Conservation (phyloP, 768 basidiomycete genomes). For the Cystobasidium ongulense region DNA sequence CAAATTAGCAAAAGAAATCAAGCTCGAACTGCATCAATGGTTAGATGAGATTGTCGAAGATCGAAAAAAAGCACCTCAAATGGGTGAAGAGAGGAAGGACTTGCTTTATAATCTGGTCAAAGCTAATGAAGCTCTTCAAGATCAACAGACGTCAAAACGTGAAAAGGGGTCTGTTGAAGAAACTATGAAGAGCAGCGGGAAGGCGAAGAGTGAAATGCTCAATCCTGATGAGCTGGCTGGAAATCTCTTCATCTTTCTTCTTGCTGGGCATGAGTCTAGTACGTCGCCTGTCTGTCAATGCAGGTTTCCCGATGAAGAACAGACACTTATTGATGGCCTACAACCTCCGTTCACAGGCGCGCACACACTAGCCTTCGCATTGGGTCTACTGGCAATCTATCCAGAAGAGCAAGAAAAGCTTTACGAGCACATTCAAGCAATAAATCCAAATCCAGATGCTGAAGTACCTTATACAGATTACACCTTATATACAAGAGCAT, state of each 20-base stretch:
- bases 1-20: slow-evolving; percentile 1
- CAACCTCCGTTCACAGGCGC: slow-evolving; percentile 44
- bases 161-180: not conserved
- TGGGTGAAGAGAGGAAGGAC: slow-evolving; percentile 32
- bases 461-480: slow-evolving; percentile 1
- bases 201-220: not conserved
- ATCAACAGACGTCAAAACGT: not conserved
- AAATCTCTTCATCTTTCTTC: slow-evolving; percentile 50
- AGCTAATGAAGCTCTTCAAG: not conserved
- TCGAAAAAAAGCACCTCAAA: not conserved
- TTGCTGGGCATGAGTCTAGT: slow-evolving; percentile 55
- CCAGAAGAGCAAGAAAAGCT: slow-evolving; percentile 52
- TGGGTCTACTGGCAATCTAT: slow-evolving; percentile 51
- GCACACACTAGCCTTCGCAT: slow-evolving; percentile 51
- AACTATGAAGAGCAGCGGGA: not conserved
- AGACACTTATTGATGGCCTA: no score
- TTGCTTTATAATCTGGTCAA: slow-evolving; percentile 32
- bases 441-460: slow-evolving; percentile 28
- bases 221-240: slow-evolving; percentile 33
- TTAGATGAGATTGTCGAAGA: slow-evolving; percentile 23
- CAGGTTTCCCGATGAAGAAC: slow-evolving; percentile 45
- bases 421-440: slow-evolving; percentile 48
- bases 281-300: slow-evolving; percentile 1
- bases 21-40: slow-evolving; percentile 23
- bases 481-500: slow-evolving; percentile 1